A percentile compares a stretch with the other conserved stretches of the same genome.
phyloP scores from a whole-genome alignment of 2,329 filamentous ascomycete genomes.

The Colletotrichum neosansevieriae region DNA sequence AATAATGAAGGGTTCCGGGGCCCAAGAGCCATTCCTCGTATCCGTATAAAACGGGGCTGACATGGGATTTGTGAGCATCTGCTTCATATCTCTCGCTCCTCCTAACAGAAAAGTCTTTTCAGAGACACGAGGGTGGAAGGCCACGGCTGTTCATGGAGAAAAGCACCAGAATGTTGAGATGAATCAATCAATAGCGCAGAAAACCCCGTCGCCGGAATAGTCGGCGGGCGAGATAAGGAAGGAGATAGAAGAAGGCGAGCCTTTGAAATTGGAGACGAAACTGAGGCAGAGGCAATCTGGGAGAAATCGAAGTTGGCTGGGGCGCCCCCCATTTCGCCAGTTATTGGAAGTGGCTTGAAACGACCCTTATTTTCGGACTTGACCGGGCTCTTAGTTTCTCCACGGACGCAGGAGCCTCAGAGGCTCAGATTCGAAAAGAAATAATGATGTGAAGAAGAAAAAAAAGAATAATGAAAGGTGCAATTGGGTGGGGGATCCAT shows the following conservation, averaged over 20 bases:
- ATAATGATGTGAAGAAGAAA: not conserved
- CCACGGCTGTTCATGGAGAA: not conserved
- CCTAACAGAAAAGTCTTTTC: constrained; percentile 15
- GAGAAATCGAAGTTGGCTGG: constrained; percentile 23
- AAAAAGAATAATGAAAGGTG: not conserved
- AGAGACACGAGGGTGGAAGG: constrained; percentile 7
- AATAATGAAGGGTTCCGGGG: constrained; percentile 27
- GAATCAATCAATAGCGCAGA: constrained; percentile 8
- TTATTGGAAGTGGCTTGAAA: constrained; percentile 36
- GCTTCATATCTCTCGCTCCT: constrained; percentile 9
- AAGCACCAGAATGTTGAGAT: not conserved
- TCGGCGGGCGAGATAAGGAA: constrained; percentile 15
- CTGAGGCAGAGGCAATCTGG: constrained; percentile 33
- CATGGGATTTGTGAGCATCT: not conserved
- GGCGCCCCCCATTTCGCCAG: constrained; percentile 19
- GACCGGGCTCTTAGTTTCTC: constrained; percentile 35
- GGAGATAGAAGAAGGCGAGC: not conserved
- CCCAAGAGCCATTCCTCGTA: constrained; percentile 25
- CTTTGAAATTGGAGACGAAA: not conserved
- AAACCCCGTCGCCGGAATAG: constrained; percentile 3
- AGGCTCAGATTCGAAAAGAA: constrained; percentile 24
- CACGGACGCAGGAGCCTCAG: constrained; percentile 28
- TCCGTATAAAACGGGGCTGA: constrained; percentile 38
- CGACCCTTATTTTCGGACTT: constrained; percentile 38
- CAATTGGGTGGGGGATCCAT: constrained; percentile 6